Evolutionary conservation across 164 flowering plant genomes (phyloP).

Genomic region (Nymphaea colorata): DNA sequence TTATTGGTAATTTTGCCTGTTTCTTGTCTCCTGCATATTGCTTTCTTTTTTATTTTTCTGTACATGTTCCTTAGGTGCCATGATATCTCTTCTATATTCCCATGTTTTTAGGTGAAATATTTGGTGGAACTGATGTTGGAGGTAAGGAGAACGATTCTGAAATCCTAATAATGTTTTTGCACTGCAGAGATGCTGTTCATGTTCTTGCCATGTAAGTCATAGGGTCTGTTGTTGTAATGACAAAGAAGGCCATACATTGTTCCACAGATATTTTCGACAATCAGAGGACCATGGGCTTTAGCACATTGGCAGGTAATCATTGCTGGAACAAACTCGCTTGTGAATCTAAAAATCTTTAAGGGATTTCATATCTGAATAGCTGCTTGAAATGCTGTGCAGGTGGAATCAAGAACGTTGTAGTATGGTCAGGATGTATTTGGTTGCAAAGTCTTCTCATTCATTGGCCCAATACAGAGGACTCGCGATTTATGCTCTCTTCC

Average conservation of each 20-base stretch:
- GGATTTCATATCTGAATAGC: background rate
- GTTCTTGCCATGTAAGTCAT: slow-evolving; percentile 18
- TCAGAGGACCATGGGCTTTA: slow-evolving; percentile 93
- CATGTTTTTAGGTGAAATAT: slow-evolving; percentile 61
- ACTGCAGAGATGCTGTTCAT: slow-evolving; percentile 50
- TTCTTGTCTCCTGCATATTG: background rate
- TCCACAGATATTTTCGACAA: slow-evolving; percentile 60
- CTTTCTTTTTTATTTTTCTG: too few species aligned
- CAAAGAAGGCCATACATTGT: slow-evolving; percentile 18
- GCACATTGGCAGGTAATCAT: slow-evolving; percentile 90
- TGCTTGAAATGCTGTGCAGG: slow-evolving; percentile 22
- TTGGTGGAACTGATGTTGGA: slow-evolving; percentile 60
- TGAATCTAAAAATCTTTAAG: background rate
- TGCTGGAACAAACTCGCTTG: background rate
- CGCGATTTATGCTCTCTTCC: slow-evolving; percentile 70
- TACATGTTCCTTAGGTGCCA: background rate
- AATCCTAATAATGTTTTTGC: slow-evolving; percentile 48
- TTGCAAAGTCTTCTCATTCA: slow-evolving; percentile 90
- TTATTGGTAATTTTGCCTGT: background rate
- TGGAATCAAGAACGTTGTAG: slow-evolving; percentile 69
- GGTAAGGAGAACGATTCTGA: slow-evolving; percentile 57
- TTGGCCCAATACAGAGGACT: slow-evolving; percentile 69
- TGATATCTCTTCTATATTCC: background rate
- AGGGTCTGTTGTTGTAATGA: slow-evolving; percentile 11
- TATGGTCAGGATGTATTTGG: slow-evolving; percentile 98